Evolutionary conservation across 768 basidiomycete genomes (phyloP), one percentile per base, ranked within the genome.

Genomic region (Boletellus ananas): DNA sequence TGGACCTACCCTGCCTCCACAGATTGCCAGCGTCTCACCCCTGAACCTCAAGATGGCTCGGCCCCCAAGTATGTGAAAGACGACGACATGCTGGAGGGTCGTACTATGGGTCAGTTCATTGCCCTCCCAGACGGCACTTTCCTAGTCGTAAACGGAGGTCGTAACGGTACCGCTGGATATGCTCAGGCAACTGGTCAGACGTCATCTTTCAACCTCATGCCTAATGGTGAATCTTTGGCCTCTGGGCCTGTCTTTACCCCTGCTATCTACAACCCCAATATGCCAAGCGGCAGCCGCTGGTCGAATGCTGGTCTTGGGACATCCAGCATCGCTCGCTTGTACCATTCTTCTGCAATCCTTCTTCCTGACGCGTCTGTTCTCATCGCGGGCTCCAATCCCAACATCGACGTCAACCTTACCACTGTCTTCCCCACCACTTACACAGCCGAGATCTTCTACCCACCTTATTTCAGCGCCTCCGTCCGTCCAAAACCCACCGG

Each of bases 21-120:
- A 21, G 83, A 87, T 60, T 91, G 88, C 68, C 88, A 89, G 53
- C 79, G 87, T 21, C 84, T 97, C 57, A 91, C 87, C 0, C 94
- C 95, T 1, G 92, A 95, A 61, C 90, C 90, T 41, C 64, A 71
- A 6, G 85, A 87, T 55, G 85, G 84, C 4, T 81, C 84, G 0
- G 17, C 74, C 4, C 75, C 83, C 2, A 68, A 58, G 1, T 90
- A 89, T 61, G 71, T 75, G 3, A 74, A 85, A 59, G 91, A 93
- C 51, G 92, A 94, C 56, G 67, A 80, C 43, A 82, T 94, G 77
- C 72, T 83, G 7, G 79, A 84, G 45, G 80, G 83, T 0, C 79
- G 91, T 27, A 90, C 88, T 17, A 98, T 97, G 94, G 91, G 94
- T 16, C 89, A 92, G 62, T 93, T 95, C 68, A 86, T 94, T 70